Percentiles rank a stretch among this genome's conserved stretches.
These are phyloP conservation scores for Moricandia moricandioides DNA, from an alignment of 345 rosid genomes.

Conservation along the genomic window DNA sequence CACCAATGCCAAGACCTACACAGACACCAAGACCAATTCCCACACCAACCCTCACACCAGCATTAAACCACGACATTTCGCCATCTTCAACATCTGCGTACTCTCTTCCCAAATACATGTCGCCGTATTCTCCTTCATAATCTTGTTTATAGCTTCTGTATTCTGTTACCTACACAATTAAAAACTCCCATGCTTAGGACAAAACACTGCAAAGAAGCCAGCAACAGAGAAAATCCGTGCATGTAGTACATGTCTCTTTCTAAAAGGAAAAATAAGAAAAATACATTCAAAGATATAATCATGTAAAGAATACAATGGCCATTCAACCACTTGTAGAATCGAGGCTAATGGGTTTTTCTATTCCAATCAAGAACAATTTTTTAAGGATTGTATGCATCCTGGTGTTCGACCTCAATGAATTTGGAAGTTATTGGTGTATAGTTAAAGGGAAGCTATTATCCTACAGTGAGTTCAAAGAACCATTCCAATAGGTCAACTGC, in stretches of 20 bases:
- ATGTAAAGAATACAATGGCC: not conserved
- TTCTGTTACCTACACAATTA: conserved; percentile 46
- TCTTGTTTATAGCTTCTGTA: conserved; percentile 53
- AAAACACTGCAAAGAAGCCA: not conserved
- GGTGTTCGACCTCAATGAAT: too few species aligned
- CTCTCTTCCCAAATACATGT: conserved; percentile 69
- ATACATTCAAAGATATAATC: not conserved
- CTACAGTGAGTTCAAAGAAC: not conserved
- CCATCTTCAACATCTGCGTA: conserved; percentile 77
- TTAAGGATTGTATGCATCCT: not conserved
- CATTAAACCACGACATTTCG: conserved; percentile 91
- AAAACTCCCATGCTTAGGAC: not conserved
- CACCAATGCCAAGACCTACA: conserved; percentile 85
- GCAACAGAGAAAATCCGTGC: not conserved
- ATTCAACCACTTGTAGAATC: not conserved
- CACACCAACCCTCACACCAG: conserved; percentile 94
- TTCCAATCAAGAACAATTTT: not conserved
- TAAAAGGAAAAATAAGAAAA: not conserved
- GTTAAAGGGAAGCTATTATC: not conserved
- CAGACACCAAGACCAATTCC: conserved; percentile 96
- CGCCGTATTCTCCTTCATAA: conserved; percentile 56
- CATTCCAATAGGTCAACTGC: not conserved
- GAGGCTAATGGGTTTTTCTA: not conserved
- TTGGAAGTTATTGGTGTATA: not conserved
- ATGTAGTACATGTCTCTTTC: not conserved